Evolutionary conservation across 1,139 yeast species (phyloP).

Genomic region (Magnusiomyces magnusii): DNA sequence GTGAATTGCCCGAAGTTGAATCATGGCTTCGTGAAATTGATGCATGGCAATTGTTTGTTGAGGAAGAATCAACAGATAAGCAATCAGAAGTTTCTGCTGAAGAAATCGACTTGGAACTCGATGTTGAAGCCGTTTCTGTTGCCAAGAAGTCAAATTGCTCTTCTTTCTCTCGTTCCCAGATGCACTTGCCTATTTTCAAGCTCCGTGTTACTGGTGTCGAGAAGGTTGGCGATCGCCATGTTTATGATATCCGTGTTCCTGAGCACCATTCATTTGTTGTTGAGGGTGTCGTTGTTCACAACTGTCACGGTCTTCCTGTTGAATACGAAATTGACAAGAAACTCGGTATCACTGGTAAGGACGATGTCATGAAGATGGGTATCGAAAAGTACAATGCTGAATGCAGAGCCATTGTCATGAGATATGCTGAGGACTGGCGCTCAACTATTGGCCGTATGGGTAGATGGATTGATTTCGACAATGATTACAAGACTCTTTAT

Average conservation of each 20-base stretch:
- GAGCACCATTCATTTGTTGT: not conserved
- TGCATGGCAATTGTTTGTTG: not conserved
- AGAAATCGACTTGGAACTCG: not conserved
- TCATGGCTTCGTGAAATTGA: not conserved
- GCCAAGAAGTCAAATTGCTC: not conserved
- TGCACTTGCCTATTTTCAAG: not conserved
- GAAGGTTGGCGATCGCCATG: not conserved
- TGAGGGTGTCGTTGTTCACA: not conserved
- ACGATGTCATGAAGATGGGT: slow-evolving; percentile 90
- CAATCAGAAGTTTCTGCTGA: too few species aligned
- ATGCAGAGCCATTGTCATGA: slow-evolving; percentile 95
- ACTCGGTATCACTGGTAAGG: slow-evolving; percentile 85
- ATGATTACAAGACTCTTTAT: slow-evolving; percentile 94
- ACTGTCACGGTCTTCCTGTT: slow-evolving; percentile 89
- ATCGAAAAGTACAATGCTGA: slow-evolving; percentile 89
- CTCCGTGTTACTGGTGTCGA: not conserved
- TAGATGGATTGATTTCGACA: slow-evolving; percentile 98
- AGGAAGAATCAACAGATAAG: too few species aligned
- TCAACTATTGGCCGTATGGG: slow-evolving; percentile 88
- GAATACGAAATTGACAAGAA: slow-evolving; percentile 99
- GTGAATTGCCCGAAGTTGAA: not conserved
- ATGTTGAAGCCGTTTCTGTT: not conserved
- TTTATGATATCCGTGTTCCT: not conserved
- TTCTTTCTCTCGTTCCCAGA: not conserved
- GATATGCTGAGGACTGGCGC: slow-evolving; percentile 94